Conservation (phyloP, 352 stramenopile species). For the Globisporangium uncinulatum region DNA sequence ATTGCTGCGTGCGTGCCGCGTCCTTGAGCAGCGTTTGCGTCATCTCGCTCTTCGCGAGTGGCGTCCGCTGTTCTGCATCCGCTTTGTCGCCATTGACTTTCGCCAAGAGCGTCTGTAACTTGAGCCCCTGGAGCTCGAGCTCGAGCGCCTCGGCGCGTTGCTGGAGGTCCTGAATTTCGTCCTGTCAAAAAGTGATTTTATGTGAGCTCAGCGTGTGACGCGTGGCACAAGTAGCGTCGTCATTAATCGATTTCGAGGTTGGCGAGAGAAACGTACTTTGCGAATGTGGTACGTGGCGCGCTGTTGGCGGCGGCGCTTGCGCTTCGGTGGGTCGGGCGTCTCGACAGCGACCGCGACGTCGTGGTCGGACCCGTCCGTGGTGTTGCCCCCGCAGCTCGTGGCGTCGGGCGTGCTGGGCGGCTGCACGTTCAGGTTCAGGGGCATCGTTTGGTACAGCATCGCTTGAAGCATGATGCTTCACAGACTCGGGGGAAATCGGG, state of each 20-base stretch:
- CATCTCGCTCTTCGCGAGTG: neutral
- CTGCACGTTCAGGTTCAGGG: too few species aligned
- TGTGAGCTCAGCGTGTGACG: neutral
- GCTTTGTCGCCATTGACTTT: neutral
- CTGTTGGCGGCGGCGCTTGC: constrained; percentile 1
- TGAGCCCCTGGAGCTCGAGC: constrained; percentile 8
- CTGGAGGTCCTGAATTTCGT: constrained; percentile 6
- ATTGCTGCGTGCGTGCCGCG: constrained; percentile 5
- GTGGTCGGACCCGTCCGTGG: neutral
- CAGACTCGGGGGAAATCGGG: too few species aligned
- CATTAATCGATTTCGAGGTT: neutral
- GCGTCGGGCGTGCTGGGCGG: too few species aligned
- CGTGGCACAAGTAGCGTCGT: too few species aligned
- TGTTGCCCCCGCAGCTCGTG: too few species aligned
- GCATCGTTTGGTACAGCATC: too few species aligned
- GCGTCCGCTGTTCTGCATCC: neutral
- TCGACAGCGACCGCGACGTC: neutral
- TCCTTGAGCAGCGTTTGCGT: constrained; percentile 8
- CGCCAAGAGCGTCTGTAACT: constrained; percentile 2
- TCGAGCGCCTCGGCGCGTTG: constrained; percentile 5
- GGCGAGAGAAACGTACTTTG: neutral
- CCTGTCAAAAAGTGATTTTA: neutral
- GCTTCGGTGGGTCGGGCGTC: neutral
- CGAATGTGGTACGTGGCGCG: constrained; percentile 8
- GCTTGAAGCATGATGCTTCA: too few species aligned